These are phyloP conservation scores for Aspergillus sojae DNA, from an alignment of 2,329 filamentous ascomycete species.

Conservation along the genomic window DNA sequence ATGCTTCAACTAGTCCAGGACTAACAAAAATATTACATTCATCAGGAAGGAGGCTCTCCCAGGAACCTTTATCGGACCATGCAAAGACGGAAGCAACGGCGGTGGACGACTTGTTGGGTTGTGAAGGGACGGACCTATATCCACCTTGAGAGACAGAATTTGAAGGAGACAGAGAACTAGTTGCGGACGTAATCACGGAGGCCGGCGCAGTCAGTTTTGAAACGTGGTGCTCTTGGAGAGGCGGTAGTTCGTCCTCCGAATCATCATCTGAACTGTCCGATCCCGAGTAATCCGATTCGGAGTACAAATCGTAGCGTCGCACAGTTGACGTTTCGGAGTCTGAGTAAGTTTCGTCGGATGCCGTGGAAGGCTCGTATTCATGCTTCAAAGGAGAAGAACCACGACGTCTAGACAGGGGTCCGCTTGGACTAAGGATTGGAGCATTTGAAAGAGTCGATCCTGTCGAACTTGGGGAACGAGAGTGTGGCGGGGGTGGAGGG, in stretches of 20 bases:
- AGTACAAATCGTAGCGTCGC: conserved; percentile 52
- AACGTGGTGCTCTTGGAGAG: conserved; percentile 37
- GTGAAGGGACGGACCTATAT: conserved; percentile 57
- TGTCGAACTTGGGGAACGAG: conserved; percentile 55
- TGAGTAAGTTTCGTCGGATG: conserved; percentile 63
- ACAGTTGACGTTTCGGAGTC: conserved; percentile 60
- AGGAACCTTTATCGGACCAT: conserved; percentile 65
- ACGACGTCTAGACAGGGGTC: conserved; percentile 61
- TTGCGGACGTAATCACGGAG: conserved; percentile 43
- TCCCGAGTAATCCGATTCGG: conserved; percentile 51
- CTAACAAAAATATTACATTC: conserved; percentile 66
- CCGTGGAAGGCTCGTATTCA: conserved; percentile 87
- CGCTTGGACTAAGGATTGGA: conserved; percentile 53
- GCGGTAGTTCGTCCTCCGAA: conserved; percentile 50
- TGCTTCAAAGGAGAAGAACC: conserved; percentile 94
- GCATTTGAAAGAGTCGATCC: conserved; percentile 48
- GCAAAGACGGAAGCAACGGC: conserved; percentile 63
- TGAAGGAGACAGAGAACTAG: conserved; percentile 72
- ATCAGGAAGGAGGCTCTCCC: conserved; percentile 63
- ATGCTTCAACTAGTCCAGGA: conserved; percentile 67
- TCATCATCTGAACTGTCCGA: conserved; percentile 61
- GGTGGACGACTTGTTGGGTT: conserved; percentile 54
- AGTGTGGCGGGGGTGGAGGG: conserved; percentile 49
- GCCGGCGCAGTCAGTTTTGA: conserved; percentile 44
- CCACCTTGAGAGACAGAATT: conserved; percentile 79